These are phyloP conservation scores for Aspergillus eucalypticola DNA, from an alignment of 2,329 filamentous ascomycete species.

Conservation along the genomic window DNA sequence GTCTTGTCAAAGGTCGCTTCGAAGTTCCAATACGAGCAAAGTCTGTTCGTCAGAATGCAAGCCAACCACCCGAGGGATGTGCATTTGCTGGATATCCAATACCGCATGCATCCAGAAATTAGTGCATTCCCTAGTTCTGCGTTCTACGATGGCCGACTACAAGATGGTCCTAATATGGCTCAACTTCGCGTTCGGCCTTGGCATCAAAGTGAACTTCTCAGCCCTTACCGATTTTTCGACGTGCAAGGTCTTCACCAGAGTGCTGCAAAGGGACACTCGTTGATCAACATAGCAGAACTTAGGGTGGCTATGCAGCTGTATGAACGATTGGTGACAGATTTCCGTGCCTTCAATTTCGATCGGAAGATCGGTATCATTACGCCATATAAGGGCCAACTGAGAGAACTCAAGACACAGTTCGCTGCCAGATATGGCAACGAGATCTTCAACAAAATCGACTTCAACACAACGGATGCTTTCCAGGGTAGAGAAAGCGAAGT, in stretches of 20 bases:
- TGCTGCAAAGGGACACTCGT: conserved; percentile 80
- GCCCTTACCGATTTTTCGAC: conserved; percentile 96
- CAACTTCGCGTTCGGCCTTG: conserved; percentile 74
- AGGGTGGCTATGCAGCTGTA: conserved; percentile 85
- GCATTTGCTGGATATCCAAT: conserved; percentile 94
- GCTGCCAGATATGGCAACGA: conserved; percentile 67
- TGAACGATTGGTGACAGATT: conserved; percentile 74
- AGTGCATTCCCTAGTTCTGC: conserved; percentile 84
- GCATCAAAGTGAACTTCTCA: conserved; percentile 79
- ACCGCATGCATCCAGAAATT: conserved; percentile 98
- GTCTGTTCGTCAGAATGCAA: conserved; percentile 97
- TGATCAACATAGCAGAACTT: conserved; percentile 85
- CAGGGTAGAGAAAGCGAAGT: conserved; percentile 96
- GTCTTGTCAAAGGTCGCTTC: conserved; percentile 93
- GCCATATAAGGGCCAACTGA: conserved; percentile 91
- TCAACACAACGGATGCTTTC: conserved; percentile 98
- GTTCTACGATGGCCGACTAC: conserved; percentile 86
- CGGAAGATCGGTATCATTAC: conserved; percentile 96
- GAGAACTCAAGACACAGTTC: conserved; percentile 76
- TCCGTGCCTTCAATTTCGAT: conserved; percentile 65
- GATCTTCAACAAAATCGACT: conserved; percentile 81
- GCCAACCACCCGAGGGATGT: conserved; percentile 83
- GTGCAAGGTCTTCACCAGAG: conserved; percentile 83
- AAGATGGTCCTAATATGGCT: conserved; percentile 84
- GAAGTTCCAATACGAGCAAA: conserved; percentile 93